phyloP scores from a whole-genome alignment of 768 basidiomycete species.

The Leucosporidium creatinivorum region DNA sequence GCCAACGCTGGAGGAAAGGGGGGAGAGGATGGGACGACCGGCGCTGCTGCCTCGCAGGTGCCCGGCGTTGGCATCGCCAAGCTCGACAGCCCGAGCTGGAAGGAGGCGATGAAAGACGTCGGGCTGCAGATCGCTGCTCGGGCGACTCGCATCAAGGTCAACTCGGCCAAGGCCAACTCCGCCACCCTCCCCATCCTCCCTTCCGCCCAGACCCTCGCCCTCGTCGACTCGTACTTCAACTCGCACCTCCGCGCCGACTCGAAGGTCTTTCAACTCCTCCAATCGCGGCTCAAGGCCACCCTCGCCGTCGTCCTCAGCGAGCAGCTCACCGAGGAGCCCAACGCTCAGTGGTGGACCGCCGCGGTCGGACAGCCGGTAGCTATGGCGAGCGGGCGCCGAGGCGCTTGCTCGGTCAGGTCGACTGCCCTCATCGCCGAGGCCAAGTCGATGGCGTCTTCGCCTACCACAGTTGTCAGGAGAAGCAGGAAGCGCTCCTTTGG shows the following conservation, averaged over 20 bases:
- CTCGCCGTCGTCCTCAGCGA: conserved; percentile 12
- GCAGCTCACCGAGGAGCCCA: conserved; percentile 17
- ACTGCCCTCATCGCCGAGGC: neutral
- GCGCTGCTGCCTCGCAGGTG: neutral
- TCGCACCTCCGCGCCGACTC: conserved; percentile 17
- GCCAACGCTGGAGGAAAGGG: neutral
- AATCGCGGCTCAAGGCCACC: conserved; percentile 12
- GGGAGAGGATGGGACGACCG: conserved; percentile 8
- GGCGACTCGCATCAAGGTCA: conserved; percentile 45
- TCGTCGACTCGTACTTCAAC: conserved; percentile 27
- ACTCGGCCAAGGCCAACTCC: neutral
- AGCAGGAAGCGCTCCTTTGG: conserved; percentile 22
- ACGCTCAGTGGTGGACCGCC: conserved; percentile 15
- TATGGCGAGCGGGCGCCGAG: conserved; percentile 10
- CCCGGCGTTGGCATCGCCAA: conserved; percentile 21
- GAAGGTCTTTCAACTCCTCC: conserved; percentile 29
- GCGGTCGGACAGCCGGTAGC: neutral
- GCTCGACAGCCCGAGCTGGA: conserved; percentile 46
- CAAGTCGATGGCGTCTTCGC: conserved; percentile 4
- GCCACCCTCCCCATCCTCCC: conserved; percentile 13
- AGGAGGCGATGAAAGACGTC: conserved; percentile 55
- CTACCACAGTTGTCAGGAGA: neutral
- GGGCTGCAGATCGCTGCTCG: conserved; percentile 69
- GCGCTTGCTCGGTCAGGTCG: neutral
- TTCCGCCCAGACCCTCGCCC: conserved; percentile 2